Evolutionary conservation across 2,329 filamentous ascomycete genomes (phyloP).

Genomic region (Cytospora schulzeri): DNA sequence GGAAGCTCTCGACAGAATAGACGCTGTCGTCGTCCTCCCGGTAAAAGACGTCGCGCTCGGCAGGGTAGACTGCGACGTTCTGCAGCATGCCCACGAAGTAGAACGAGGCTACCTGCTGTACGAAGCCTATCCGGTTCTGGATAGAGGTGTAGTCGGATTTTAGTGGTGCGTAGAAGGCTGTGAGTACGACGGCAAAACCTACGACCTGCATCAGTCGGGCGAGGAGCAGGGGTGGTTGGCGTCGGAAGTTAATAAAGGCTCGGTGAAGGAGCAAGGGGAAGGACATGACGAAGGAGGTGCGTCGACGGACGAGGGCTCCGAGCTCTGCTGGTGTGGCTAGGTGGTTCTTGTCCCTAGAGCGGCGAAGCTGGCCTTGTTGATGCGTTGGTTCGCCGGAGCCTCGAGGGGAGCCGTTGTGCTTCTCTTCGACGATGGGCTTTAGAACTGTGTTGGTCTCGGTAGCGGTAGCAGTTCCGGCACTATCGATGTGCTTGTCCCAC

Average conservation of each 20-base stretch:
- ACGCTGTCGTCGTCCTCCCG: slow-evolving; percentile 74
- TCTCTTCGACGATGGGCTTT: slow-evolving; percentile 27
- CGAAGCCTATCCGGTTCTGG: slow-evolving; percentile 73
- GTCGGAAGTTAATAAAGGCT: slow-evolving; percentile 68
- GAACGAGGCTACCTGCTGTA: slow-evolving; percentile 71
- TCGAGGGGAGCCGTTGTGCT: slow-evolving; percentile 35
- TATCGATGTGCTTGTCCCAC: slow-evolving; percentile 47
- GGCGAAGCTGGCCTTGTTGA: slow-evolving; percentile 42
- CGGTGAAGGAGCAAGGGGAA: slow-evolving; percentile 70
- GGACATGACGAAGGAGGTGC: slow-evolving; percentile 62
- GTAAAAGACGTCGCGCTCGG: slow-evolving; percentile 75
- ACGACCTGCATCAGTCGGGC: slow-evolving; percentile 69
- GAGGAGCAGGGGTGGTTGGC: slow-evolving; percentile 65
- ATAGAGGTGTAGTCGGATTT: slow-evolving; percentile 69
- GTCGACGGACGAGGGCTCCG: slow-evolving; percentile 66
- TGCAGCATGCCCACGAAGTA: slow-evolving; percentile 80
- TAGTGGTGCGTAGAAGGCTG: slow-evolving; percentile 72
- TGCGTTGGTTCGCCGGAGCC: slow-evolving; percentile 34
- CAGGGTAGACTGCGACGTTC: slow-evolving; percentile 74
- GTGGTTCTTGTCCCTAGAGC: slow-evolving; percentile 12
- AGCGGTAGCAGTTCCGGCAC: background rate
- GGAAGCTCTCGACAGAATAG: slow-evolving; percentile 72
- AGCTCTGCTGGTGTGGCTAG: slow-evolving; percentile 71
- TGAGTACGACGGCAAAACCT: slow-evolving; percentile 63
- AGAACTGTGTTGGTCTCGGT: slow-evolving; percentile 9